These are phyloP conservation scores for Thelephora terrestris DNA, from an alignment of 1,284 basidiomycete genomes.

Conservation along the genomic window DNA sequence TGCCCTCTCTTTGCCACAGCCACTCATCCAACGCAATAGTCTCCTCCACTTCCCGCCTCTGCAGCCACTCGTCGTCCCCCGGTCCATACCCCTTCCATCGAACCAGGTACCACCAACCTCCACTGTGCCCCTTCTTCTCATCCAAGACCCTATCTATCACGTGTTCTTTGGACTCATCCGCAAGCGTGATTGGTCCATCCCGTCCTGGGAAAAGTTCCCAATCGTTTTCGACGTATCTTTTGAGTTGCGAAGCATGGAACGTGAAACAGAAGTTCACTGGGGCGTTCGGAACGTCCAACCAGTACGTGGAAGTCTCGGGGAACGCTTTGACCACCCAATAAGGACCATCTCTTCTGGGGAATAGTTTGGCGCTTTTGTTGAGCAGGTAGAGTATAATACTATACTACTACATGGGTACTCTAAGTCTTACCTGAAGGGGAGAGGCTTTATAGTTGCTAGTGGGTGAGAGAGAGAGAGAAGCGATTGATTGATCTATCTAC, in stretches of 20 bases:
- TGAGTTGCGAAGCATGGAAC: slow-evolving; percentile 10
- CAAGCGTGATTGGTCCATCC: background rate
- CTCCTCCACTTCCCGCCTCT: slow-evolving; percentile 2
- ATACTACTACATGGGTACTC: too few species aligned
- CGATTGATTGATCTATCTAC: too few species aligned
- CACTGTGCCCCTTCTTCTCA: background rate
- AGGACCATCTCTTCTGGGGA: slow-evolving; percentile 21
- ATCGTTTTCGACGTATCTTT: slow-evolving; percentile 3
- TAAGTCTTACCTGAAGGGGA: too few species aligned
- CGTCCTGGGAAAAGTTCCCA: slow-evolving; percentile 8
- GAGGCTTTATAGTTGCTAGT: too few species aligned
- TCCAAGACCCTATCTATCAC: slow-evolving; percentile 9
- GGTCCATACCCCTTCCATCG: slow-evolving; percentile 9
- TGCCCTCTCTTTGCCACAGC: background rate
- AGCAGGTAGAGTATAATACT: too few species aligned
- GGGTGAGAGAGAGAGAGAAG: too few species aligned
- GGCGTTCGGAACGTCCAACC: slow-evolving; percentile 14
- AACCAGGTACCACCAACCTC: slow-evolving; percentile 7
- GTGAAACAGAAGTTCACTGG: slow-evolving; percentile 15
- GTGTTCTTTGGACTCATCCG: slow-evolving; percentile 1
- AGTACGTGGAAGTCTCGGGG: slow-evolving; percentile 15
- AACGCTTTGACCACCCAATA: slow-evolving; percentile 15
- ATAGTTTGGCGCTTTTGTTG: slow-evolving; percentile 23
- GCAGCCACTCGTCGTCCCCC: slow-evolving; percentile 6
- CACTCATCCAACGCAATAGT: background rate